Evolutionary conservation across 192 early-diverging fungal genomes (phyloP).

Genomic region (Backusella liffmaniae): DNA sequence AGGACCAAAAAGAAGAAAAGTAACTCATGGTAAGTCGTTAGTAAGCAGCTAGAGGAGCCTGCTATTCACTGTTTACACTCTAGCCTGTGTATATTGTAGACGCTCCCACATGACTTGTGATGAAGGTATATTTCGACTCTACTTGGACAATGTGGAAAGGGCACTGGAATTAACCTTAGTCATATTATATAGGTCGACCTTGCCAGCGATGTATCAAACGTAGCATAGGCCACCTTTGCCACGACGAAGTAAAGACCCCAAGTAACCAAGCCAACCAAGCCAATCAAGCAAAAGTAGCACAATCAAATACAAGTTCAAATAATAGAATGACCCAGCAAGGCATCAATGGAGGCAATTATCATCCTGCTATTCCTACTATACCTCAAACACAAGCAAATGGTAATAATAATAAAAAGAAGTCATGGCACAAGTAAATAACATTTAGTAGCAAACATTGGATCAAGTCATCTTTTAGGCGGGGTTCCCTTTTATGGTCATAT

Average conservation of each 20-base stretch:
- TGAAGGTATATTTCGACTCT: constrained; percentile 45
- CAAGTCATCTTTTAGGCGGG: constrained; percentile 24
- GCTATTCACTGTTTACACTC: not conserved
- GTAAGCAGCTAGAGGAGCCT: not conserved
- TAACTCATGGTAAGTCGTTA: constrained; percentile 53
- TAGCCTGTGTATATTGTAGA: constrained; percentile 96
- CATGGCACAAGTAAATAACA: too few species aligned
- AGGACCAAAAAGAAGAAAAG: constrained; percentile 60
- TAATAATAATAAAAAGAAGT: not conserved
- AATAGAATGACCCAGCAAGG: constrained; percentile 17
- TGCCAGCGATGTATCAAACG: constrained; percentile 95
- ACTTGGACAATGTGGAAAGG: too few species aligned
- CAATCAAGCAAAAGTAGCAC: not conserved
- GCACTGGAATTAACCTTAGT: not conserved
- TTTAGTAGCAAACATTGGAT: constrained; percentile 10
- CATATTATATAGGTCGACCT: constrained; percentile 62
- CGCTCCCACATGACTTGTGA: constrained; percentile 98
- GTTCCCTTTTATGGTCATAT: constrained; percentile 40
- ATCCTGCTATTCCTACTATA: not conserved
- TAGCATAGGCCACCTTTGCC: constrained; percentile 89
- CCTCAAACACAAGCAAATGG: constrained; percentile 17
- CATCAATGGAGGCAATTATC: constrained; percentile 12
- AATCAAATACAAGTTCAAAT: not conserved
- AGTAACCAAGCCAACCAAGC: not conserved
- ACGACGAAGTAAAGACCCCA: constrained; percentile 72